Evolutionary conservation across 495 filamentous ascomycete genomes (phyloP).

Genomic region (Tricharina praecox): DNA sequence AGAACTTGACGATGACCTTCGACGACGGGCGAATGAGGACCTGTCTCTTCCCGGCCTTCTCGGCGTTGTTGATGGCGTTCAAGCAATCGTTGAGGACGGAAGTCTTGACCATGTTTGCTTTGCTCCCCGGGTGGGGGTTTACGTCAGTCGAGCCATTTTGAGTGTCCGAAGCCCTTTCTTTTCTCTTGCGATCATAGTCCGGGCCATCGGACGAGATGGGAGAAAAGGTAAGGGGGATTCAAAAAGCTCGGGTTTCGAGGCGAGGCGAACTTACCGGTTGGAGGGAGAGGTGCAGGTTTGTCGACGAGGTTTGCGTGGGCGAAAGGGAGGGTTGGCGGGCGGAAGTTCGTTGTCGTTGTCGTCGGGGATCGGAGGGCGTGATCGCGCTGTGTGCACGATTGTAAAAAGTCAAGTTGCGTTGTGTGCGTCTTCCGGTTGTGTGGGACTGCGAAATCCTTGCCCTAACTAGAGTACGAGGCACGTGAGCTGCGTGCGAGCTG

Average conservation of each 20-base stretch:
- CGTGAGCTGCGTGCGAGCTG: too few relatives aligned
- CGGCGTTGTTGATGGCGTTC: slow-evolving; percentile 99
- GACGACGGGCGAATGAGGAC: slow-evolving; percentile 89
- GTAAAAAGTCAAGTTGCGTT: background rate
- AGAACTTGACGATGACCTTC: slow-evolving; percentile 99
- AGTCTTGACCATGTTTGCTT: slow-evolving; percentile 91
- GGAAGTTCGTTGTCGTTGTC: too few relatives aligned
- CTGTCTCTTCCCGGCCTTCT: slow-evolving; percentile 97
- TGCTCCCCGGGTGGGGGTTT: slow-evolving; percentile 36
- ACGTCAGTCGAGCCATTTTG: slow-evolving; percentile 32
- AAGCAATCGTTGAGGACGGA: slow-evolving; percentile 98
- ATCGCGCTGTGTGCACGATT: background rate
- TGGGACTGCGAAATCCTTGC: background rate
- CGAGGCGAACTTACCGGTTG: slow-evolving; percentile 6
- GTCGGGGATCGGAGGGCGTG: background rate
- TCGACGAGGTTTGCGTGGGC: too few relatives aligned
- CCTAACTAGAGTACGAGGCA: background rate
- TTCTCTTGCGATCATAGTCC: slow-evolving; percentile 13
- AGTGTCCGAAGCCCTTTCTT: slow-evolving; percentile 29
- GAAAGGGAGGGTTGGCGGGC: background rate
- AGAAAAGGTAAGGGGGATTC: slow-evolving; percentile 29
- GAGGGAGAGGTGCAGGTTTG: slow-evolving; percentile 6
- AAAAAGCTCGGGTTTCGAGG: slow-evolving; percentile 18
- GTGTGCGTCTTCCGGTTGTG: background rate
- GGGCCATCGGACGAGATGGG: too few relatives aligned